Conservation (phyloP, 495 filamentous ascomycete genomes). For the Daldinia caldariorum region DNA sequence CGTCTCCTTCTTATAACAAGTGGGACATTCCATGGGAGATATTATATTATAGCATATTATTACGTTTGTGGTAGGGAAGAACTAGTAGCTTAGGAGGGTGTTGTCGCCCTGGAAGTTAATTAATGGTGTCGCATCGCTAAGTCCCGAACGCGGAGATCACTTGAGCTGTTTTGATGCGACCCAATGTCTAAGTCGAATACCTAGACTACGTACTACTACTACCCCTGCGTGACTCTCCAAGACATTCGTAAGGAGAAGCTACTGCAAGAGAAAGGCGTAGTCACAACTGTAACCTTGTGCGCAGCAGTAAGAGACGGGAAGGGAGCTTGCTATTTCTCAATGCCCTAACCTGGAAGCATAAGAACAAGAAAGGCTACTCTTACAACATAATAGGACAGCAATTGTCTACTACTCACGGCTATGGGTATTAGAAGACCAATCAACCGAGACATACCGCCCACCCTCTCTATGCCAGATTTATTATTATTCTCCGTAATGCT, state of each 20-base stretch:
- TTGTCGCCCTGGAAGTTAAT: conserved; percentile 44
- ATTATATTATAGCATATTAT: conserved; percentile 15
- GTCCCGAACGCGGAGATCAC: conserved; percentile 46
- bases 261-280: conserved; percentile 37
- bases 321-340: conserved; percentile 24
- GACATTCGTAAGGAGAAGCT: conserved; percentile 20
- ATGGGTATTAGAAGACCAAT: conserved; percentile 24
- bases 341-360: conserved; percentile 36
- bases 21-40: conserved; percentile 6
- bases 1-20: conserved; percentile 18
- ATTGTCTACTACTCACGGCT: conserved; percentile 25
- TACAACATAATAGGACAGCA: conserved; percentile 29
- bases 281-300: conserved; percentile 39
- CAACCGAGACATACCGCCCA: conserved; percentile 16
- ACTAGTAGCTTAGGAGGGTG: conserved; percentile 32
- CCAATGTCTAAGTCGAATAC: conserved; percentile 11
- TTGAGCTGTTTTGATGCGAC: conserved; percentile 45
- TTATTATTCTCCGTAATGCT: conserved; percentile 26
- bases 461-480: conserved; percentile 1
- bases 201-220: conserved; percentile 19
- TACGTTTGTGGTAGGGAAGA: conserved; percentile 20
- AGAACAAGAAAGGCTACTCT: conserved; percentile 34
- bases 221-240: conserved; percentile 33
- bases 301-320: conserved; percentile 38
- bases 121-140: conserved; percentile 43